phyloP scores from a whole-genome alignment of 2,329 filamentous ascomycete species.

The Anisogramma anomala region DNA sequence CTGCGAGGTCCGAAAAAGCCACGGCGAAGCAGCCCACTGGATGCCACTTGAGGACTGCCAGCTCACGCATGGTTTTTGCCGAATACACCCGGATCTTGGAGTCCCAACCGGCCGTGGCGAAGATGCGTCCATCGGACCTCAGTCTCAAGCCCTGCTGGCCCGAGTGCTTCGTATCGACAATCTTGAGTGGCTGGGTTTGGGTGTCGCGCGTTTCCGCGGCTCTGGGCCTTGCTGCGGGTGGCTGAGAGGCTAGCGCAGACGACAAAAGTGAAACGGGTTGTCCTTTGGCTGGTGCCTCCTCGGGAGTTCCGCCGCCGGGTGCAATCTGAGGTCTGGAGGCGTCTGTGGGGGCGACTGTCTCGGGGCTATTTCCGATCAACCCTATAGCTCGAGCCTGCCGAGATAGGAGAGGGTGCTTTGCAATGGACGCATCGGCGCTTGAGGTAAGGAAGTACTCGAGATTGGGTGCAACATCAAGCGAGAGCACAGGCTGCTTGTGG shows the following conservation, averaged over 20 bases:
- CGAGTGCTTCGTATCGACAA: constrained; percentile 69
- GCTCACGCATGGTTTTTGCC: constrained; percentile 65
- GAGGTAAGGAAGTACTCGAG: constrained; percentile 62
- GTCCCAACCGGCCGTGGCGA: constrained; percentile 93
- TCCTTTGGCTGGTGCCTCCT: constrained; percentile 12
- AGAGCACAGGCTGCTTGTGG: constrained; percentile 74
- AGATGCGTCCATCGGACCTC: constrained; percentile 68
- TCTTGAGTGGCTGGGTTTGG: constrained; percentile 42
- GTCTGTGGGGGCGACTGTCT: background rate
- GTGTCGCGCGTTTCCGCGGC: constrained; percentile 7
- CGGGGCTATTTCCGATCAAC: constrained; percentile 13
- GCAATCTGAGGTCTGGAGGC: background rate
- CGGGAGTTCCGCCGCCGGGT: background rate
- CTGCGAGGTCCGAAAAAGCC: constrained; percentile 48
- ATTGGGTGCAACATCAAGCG: constrained; percentile 45
- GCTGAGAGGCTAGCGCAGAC: constrained; percentile 4
- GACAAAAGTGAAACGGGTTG: constrained; percentile 8
- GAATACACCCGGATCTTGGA: constrained; percentile 70
- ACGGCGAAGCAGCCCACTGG: constrained; percentile 74
- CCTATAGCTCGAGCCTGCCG: constrained; percentile 4
- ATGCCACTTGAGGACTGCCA: constrained; percentile 93
- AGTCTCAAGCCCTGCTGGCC: constrained; percentile 76
- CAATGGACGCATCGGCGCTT: constrained; percentile 67
- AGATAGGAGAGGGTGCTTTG: constrained; percentile 57
- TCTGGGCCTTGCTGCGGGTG: constrained; percentile 7